Percentiles rank a stretch among this genome's conserved stretches.
These are phyloP conservation scores for Backusella macrospora DNA, from an alignment of 192 early-diverging fungal species.

Conservation along the genomic window DNA sequence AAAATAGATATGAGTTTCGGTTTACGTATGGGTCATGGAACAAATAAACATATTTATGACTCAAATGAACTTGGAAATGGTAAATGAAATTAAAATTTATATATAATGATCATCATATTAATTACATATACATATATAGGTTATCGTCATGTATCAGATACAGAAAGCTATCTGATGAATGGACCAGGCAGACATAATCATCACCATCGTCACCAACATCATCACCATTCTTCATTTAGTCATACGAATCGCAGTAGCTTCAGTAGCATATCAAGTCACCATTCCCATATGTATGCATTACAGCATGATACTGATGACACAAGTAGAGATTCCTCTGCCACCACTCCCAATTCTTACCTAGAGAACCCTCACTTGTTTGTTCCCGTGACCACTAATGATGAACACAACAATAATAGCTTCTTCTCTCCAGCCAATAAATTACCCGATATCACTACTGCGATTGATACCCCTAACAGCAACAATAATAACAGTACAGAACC, in stretches of 20 bases:
- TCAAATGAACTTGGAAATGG: not conserved
- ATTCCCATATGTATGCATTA: constrained; percentile 13
- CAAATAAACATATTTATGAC: constrained; percentile 1
- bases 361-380: not conserved
- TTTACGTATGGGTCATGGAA: not conserved
- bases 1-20: not conserved
- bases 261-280: constrained; percentile 16
- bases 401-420: constrained; percentile 2
- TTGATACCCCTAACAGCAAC: not conserved
- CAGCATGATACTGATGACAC: constrained; percentile 11
- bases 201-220: not conserved
- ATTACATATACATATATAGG: not conserved
- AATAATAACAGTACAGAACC: not conserved
- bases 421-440: constrained; percentile 1
- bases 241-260: constrained; percentile 18
- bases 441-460: constrained; percentile 12
- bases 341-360: constrained; percentile 2
- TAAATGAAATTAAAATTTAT: not conserved
- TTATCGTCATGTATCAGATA: constrained; percentile 11
- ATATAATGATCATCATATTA: constrained; percentile 2
- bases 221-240: constrained; percentile 4
- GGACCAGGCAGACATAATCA: not conserved
- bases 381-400: constrained; percentile 9
- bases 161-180: not conserved
- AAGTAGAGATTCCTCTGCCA: constrained; percentile 6